Conservation (phyloP, 2,329 filamentous ascomycete species). For the Trichophyton simii region DNA sequence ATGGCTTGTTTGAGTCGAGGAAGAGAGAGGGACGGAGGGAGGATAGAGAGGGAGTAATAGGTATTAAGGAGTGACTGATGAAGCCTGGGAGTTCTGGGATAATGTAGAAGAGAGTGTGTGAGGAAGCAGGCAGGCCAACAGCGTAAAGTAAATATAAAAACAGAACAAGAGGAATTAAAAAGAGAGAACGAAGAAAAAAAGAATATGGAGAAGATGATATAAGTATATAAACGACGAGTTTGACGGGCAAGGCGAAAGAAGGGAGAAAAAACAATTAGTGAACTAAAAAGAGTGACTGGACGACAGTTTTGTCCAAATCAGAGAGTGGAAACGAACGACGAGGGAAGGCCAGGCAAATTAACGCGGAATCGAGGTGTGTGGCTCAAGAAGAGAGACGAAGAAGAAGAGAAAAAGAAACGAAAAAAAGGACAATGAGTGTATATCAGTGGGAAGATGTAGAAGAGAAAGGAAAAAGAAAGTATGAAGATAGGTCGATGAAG, state of each 20-base stretch:
- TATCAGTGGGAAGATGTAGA: slow-evolving; percentile 9
- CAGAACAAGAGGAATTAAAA: background rate
- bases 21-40: background rate
- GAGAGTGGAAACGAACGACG: slow-evolving; percentile 1
- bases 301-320: slow-evolving; percentile 3
- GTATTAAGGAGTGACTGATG: background rate
- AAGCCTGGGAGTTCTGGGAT: background rate
- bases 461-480: slow-evolving; percentile 12
- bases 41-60: background rate
- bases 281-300: slow-evolving; percentile 11
- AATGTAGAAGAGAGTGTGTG: background rate
- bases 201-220: slow-evolving; percentile 16
- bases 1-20: background rate
- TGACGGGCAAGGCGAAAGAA: slow-evolving; percentile 10
- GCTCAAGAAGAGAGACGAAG: slow-evolving; percentile 10
- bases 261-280: slow-evolving; percentile 11
- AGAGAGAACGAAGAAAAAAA: slow-evolving; percentile 10
- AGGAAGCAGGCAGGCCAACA: background rate
- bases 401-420: background rate
- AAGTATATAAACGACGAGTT: slow-evolving; percentile 22
- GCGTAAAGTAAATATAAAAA: slow-evolving; percentile 1
- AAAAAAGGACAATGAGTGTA: background rate
- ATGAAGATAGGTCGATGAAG: background rate
- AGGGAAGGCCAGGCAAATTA: background rate
- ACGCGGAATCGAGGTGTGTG: slow-evolving; percentile 1